Conservation (phyloP, 2,329 filamentous ascomycete species). For the Massarina eburnea region DNA sequence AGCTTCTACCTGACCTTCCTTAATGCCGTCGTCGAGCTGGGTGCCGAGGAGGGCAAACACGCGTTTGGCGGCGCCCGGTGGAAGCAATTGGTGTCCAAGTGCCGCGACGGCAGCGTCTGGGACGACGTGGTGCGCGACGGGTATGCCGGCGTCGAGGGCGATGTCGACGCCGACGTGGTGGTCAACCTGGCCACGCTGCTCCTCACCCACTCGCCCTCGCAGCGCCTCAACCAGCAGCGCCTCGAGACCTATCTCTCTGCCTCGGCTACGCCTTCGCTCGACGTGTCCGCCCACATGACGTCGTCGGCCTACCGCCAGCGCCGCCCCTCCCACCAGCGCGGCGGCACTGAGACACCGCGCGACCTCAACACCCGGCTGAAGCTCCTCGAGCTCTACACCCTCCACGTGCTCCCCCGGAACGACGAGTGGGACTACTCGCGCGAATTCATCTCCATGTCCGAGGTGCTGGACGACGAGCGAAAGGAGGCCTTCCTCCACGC, state of each 20-base stretch:
- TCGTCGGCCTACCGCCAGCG: slow-evolving; percentile 41
- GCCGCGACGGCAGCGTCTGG: slow-evolving; percentile 90
- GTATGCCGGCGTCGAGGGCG: slow-evolving; percentile 84
- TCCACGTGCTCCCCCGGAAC: slow-evolving; percentile 92
- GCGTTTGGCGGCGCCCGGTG: slow-evolving; percentile 85
- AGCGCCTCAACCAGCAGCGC: slow-evolving; percentile 80
- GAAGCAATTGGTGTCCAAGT: slow-evolving; percentile 78
- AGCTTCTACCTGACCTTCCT: slow-evolving; percentile 92
- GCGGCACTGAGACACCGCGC: slow-evolving; percentile 77
- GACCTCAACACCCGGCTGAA: slow-evolving; percentile 84
- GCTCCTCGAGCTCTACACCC: slow-evolving; percentile 90
- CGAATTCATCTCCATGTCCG: slow-evolving; percentile 84
- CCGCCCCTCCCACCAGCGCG: slow-evolving; percentile 41
- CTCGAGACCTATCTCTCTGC: slow-evolving; percentile 88
- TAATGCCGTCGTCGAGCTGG: slow-evolving; percentile 87
- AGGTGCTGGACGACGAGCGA: slow-evolving; percentile 88
- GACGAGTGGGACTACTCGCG: slow-evolving; percentile 94
- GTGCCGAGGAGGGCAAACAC: slow-evolving; percentile 84
- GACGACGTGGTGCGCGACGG: slow-evolving; percentile 86
- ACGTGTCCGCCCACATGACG: slow-evolving; percentile 67
- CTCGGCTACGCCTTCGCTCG: slow-evolving; percentile 70
- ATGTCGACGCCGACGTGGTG: slow-evolving; percentile 92
- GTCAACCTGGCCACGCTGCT: slow-evolving; percentile 88
- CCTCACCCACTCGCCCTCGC: slow-evolving; percentile 83
- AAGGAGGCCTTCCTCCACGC: slow-evolving; percentile 87